Conservation (phyloP, 1,139 yeast genomes). For the Kodamaea sp. region DNA sequence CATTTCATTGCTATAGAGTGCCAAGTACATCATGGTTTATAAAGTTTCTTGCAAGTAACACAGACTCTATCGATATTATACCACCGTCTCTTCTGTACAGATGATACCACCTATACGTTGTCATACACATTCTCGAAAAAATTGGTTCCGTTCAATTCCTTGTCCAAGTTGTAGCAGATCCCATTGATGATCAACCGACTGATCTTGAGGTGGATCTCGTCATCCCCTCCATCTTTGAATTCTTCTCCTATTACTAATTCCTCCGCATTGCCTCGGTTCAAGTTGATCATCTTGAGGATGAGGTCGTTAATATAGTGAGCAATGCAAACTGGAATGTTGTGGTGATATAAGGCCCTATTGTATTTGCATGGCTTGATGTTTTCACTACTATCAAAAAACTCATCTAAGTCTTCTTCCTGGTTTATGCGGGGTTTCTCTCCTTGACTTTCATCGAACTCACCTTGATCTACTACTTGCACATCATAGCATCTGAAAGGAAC, state of each 20-base stretch:
- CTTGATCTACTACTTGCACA: slow-evolving; percentile 36
- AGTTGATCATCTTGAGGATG: slow-evolving; percentile 30
- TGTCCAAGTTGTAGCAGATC: slow-evolving; percentile 35
- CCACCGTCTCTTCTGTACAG: no score
- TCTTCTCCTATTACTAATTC: slow-evolving; percentile 28
- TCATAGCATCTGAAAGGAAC: slow-evolving; percentile 41
- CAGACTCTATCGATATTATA: no score
- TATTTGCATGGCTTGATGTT: slow-evolving; percentile 21
- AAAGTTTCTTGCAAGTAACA: no score
- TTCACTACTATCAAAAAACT: slow-evolving; percentile 28
- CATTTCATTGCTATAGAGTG: no score
- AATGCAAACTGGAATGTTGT: slow-evolving; percentile 24
- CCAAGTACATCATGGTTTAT: no score
- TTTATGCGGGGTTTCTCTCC: slow-evolving; percentile 14
- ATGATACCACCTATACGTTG: slow-evolving; percentile 1
- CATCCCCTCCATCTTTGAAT: slow-evolving; percentile 27
- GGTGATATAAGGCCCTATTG: slow-evolving; percentile 13
- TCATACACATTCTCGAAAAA: slow-evolving; percentile 33
- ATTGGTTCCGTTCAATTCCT: slow-evolving; percentile 46
- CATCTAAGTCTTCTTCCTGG: slow-evolving; percentile 25
- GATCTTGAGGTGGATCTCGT: slow-evolving; percentile 29
- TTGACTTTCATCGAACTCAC: slow-evolving; percentile 39
- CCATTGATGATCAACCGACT: slow-evolving; percentile 37
- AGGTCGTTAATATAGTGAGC: slow-evolving; percentile 38
- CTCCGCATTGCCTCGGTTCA: slow-evolving; percentile 49